A percentile compares a stretch with the other conserved stretches of the same genome.
phyloP scores from a whole-genome alignment of 1,284 basidiomycete genomes.

The Anthracocystis walkeri region DNA sequence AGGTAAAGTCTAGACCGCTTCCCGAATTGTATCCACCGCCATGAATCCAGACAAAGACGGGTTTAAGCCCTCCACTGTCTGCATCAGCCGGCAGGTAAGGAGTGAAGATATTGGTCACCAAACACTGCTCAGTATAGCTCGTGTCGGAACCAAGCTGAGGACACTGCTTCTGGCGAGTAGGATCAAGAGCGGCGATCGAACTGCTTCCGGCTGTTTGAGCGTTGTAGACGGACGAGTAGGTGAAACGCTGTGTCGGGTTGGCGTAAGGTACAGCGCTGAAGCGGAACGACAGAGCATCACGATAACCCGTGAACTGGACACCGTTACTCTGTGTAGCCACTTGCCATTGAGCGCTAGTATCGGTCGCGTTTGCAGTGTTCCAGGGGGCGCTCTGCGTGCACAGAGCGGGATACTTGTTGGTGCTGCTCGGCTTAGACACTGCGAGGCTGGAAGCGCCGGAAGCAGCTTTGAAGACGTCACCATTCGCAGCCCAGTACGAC shows the following conservation, averaged over 20 bases:
- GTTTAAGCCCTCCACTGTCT: slow-evolving; percentile 69
- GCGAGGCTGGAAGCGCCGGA: slow-evolving; percentile 5
- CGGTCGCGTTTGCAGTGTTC: slow-evolving; percentile 29
- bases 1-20: slow-evolving; percentile 70
- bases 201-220: slow-evolving; percentile 1
- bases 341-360: slow-evolving; percentile 29
- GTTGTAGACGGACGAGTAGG: slow-evolving; percentile 44
- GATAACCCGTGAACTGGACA: slow-evolving; percentile 38
- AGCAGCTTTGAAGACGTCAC: slow-evolving; percentile 15
- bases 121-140: slow-evolving; percentile 71
- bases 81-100: slow-evolving; percentile 71
- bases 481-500: slow-evolving; percentile 24
- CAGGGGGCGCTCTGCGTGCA: slow-evolving; percentile 46
- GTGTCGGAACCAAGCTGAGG: slow-evolving; percentile 20
- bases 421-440: slow-evolving; percentile 6
- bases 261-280: slow-evolving; percentile 44
- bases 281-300: slow-evolving; percentile 46
- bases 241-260: slow-evolving; percentile 38
- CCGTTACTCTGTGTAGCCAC: slow-evolving; percentile 28
- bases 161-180: slow-evolving; percentile 29
- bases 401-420: slow-evolving; percentile 24
- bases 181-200: slow-evolving; percentile 23
- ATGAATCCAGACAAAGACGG: slow-evolving; percentile 74
- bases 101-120: slow-evolving; percentile 75
- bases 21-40: slow-evolving; percentile 71